A percentile compares a stretch with the other conserved stretches of the same genome.
phyloP scores from a whole-genome alignment of 805 yeast species.

The Kuraishia ogatae region DNA sequence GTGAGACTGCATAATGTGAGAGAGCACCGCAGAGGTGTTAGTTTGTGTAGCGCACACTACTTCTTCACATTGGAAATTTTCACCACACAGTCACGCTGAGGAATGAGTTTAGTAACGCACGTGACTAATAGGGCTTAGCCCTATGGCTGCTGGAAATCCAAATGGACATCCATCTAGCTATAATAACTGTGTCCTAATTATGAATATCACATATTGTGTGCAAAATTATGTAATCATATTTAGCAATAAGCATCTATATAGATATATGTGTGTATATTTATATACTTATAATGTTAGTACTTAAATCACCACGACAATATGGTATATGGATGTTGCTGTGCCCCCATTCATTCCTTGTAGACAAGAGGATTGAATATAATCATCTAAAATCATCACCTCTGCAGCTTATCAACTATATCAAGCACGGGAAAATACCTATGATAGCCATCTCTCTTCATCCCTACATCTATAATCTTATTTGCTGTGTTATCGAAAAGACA shows the following conservation, averaged over 20 bases:
- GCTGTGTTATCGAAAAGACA: slow-evolving; percentile 1
- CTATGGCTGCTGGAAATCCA: neutral
- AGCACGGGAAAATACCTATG: slow-evolving; percentile 39
- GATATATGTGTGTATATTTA: too few species aligned
- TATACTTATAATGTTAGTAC: too few species aligned
- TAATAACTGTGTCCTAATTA: too few species aligned
- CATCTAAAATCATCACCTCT: too few species aligned
- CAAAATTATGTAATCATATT: too few species aligned
- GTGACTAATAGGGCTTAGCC: neutral
- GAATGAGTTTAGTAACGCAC: neutral
- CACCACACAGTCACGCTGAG: neutral
- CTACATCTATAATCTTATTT: slow-evolving; percentile 12
- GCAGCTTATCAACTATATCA: neutral
- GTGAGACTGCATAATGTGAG: neutral
- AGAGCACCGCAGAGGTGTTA: neutral
- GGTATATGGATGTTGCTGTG: too few species aligned
- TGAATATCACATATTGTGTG: too few species aligned
- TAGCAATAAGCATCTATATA: too few species aligned
- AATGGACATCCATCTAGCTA: too few species aligned
- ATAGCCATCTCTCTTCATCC: slow-evolving; percentile 22
- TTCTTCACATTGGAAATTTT: neutral
- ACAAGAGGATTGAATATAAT: too few species aligned
- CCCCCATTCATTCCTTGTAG: too few species aligned
- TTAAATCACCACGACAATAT: too few species aligned
- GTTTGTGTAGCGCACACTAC: neutral